phyloP scores from a whole-genome alignment of 1,139 yeast genomes.

The Nakaseomyces nivariensis region DNA sequence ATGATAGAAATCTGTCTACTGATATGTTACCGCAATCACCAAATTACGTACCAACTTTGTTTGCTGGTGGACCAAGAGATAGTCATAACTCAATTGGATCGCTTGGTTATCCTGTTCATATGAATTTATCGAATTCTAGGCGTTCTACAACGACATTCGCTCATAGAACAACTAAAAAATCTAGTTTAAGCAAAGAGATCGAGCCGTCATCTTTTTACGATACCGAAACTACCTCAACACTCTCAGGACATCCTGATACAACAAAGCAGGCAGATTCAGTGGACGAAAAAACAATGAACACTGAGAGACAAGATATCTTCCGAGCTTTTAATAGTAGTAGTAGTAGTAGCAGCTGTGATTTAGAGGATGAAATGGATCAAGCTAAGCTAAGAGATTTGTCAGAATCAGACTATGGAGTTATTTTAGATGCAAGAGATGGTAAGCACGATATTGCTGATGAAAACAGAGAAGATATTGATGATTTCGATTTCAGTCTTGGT shows the following conservation, averaged over 20 bases:
- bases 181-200: conserved; percentile 23
- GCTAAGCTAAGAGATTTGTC: conserved; percentile 10
- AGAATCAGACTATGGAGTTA: conserved; percentile 6
- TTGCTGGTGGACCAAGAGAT: conserved; percentile 22
- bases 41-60: conserved; percentile 13
- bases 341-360: conserved; percentile 8
- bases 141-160: conserved; percentile 7
- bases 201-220: conserved; percentile 5
- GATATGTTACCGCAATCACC: conserved; percentile 9
- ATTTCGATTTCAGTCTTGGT: conserved; percentile 21
- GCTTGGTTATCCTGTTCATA: conserved; percentile 10
- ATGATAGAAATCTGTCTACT: conserved; percentile 2
- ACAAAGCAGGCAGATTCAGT: neutral
- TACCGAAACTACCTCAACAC: neutral
- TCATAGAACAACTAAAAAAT: conserved; percentile 16
- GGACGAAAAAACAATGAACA: neutral
- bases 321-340: conserved; percentile 5
- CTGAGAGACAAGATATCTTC: neutral
- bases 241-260: neutral
- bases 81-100: conserved; percentile 21
- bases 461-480: conserved; percentile 11
- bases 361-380: conserved; percentile 13
- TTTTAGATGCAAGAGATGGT: conserved; percentile 11
- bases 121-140: conserved; percentile 7
- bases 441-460: conserved; percentile 9